These are phyloP conservation scores for Fermentozyma sake DNA, from an alignment of 1,139 yeast species.

Conservation along the genomic window DNA sequence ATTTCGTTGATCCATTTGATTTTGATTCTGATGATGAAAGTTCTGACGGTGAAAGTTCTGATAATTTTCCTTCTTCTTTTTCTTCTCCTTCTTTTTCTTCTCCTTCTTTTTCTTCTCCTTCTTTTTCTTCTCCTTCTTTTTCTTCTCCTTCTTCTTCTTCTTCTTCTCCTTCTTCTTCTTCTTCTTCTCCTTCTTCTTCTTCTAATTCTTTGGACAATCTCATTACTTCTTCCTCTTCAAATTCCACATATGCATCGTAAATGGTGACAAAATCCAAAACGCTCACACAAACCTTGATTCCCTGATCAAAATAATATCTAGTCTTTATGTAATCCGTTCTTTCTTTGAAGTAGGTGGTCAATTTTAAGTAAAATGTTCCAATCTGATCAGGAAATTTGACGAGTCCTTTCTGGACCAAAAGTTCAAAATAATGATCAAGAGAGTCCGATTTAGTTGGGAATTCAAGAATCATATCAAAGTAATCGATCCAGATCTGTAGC, in stretches of 20 bases:
- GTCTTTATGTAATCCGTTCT: slow-evolving; percentile 35
- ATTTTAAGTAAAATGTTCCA: slow-evolving; percentile 45
- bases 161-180: slow-evolving; percentile 3
- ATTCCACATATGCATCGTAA: slow-evolving; percentile 61
- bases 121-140: slow-evolving; percentile 11
- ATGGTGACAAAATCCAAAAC: slow-evolving; percentile 60
- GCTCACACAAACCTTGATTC: slow-evolving; percentile 43
- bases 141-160: too few relatives aligned
- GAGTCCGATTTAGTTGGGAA: not conserved
- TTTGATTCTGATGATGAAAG: too few relatives aligned
- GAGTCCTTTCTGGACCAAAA: slow-evolving; percentile 33
- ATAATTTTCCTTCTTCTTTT: too few relatives aligned
- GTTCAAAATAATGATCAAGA: slow-evolving; percentile 21
- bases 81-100: slow-evolving; percentile 11
- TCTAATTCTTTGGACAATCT: slow-evolving; percentile 28
- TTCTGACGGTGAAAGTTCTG: too few relatives aligned
- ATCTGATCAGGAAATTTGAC: slow-evolving; percentile 58
- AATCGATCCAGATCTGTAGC: slow-evolving; percentile 7
- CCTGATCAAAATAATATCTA: slow-evolving; percentile 46
- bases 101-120: slow-evolving; percentile 6
- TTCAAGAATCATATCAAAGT: slow-evolving; percentile 5
- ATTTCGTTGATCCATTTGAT: too few relatives aligned
- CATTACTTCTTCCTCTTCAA: slow-evolving; percentile 51
- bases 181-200: slow-evolving; percentile 9
- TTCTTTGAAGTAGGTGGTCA: slow-evolving; percentile 44